Percentiles rank a stretch among this genome's conserved stretches.
Conservation (phyloP, 192 early-diverging fungal species). For the Backusella parvicylindrica region DNA sequence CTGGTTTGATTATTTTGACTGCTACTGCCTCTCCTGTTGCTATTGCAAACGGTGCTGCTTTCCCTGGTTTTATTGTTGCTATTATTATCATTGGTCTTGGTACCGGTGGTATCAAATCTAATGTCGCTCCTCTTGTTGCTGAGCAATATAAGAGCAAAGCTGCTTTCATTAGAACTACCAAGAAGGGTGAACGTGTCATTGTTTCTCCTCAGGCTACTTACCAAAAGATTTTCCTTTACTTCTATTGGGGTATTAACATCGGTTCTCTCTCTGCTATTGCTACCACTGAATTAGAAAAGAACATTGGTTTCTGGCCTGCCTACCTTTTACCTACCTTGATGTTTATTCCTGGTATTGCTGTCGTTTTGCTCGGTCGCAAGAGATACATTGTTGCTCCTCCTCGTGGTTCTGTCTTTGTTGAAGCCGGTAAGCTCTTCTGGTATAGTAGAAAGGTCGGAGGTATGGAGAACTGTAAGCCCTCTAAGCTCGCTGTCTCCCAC, state of each 20-base stretch:
- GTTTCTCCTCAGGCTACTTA: conserved; percentile 62
- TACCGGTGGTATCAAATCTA: conserved; percentile 78
- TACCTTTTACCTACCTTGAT: conserved; percentile 55
- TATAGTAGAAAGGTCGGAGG: conserved; percentile 37
- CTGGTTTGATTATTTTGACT: conserved; percentile 61
- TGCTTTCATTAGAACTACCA: conserved; percentile 53
- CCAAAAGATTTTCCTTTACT: conserved; percentile 80
- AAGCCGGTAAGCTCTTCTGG: conserved; percentile 40
- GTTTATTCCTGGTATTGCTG: conserved; percentile 49
- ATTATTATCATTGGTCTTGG: conserved; percentile 73
- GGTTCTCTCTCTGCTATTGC: conserved; percentile 61
- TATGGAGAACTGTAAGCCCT: conserved; percentile 63
- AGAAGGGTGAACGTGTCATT: conserved; percentile 54
- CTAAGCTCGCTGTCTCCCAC: conserved; percentile 33
- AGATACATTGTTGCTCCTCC: conserved; percentile 52
- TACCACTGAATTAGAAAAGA: conserved; percentile 55
- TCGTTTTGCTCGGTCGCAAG: conserved; percentile 51
- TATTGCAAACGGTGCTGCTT: conserved; percentile 49
- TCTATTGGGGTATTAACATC: conserved; percentile 76
- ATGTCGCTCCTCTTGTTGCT: conserved; percentile 74
- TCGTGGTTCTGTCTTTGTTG: conserved; percentile 57
- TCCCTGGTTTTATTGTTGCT: conserved; percentile 64
- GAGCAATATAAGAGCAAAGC: conserved; percentile 61
- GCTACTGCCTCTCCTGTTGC: conserved; percentile 57
- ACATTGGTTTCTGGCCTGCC: conserved; percentile 55